A percentile compares a stretch with the other conserved stretches of the same genome.
Evolutionary conservation across 148 eudicot species (phyloP).

Genomic region (Cornus controversa): DNA sequence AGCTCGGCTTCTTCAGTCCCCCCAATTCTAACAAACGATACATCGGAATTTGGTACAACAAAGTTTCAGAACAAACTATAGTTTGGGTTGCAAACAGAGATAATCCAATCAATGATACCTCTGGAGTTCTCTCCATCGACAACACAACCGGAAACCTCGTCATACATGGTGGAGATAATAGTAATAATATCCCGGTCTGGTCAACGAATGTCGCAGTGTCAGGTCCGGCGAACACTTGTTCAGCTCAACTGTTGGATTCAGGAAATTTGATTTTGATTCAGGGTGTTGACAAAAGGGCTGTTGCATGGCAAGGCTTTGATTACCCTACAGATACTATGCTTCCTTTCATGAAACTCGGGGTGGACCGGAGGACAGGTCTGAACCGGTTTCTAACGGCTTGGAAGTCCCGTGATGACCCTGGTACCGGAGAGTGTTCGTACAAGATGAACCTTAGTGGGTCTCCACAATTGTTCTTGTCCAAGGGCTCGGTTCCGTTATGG

Average conservation of each 20-base stretch:
- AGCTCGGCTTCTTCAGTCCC: slow-evolving; percentile 32
- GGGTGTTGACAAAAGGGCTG: background rate
- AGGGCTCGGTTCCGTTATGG: slow-evolving; percentile 10
- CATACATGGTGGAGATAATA: background rate
- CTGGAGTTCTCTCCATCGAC: slow-evolving; percentile 23
- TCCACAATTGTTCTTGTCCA: slow-evolving; percentile 1
- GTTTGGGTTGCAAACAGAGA: slow-evolving; percentile 70
- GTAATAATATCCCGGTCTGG: slow-evolving; percentile 28
- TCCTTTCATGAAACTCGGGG: slow-evolving; percentile 45
- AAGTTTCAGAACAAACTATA: slow-evolving; percentile 34
- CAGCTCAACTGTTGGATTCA: slow-evolving; percentile 31
- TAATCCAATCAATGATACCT: slow-evolving; percentile 26
- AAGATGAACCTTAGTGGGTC: slow-evolving; percentile 4
- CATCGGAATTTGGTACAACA: slow-evolving; percentile 31
- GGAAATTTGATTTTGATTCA: slow-evolving; percentile 41
- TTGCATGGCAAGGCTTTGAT: slow-evolving; percentile 61
- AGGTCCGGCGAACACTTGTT: background rate
- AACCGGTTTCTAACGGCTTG: slow-evolving; percentile 18
- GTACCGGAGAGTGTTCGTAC: slow-evolving; percentile 9
- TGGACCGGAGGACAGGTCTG: slow-evolving; percentile 37
- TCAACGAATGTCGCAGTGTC: slow-evolving; percentile 22
- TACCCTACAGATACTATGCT: slow-evolving; percentile 38
- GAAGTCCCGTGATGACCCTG: slow-evolving; percentile 22
- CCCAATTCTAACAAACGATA: slow-evolving; percentile 14
- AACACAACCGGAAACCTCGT: slow-evolving; percentile 30